Percentiles rank a stretch among this genome's conserved stretches.
These are phyloP conservation scores for Barbarea vulgaris DNA, from an alignment of 345 rosid genomes.

Conservation along the genomic window DNA sequence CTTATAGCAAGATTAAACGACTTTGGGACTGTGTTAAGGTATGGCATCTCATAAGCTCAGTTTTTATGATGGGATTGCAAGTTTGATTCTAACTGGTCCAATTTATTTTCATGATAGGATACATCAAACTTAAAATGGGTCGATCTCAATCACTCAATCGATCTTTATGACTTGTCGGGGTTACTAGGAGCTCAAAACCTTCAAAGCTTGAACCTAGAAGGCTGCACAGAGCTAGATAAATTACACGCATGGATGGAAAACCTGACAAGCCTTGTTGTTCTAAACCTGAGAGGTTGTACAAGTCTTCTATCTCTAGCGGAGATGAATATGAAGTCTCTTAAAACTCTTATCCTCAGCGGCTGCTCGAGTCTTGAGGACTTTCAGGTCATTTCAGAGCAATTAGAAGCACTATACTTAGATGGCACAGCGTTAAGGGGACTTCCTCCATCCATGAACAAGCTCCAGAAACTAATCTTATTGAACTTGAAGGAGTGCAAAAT, in stretches of 20 bases:
- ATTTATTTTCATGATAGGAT: too few relatives aligned
- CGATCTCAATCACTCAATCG: too few relatives aligned
- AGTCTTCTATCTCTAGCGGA: background rate
- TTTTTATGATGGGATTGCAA: too few relatives aligned
- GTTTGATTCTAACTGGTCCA: too few relatives aligned
- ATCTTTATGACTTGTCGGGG: background rate
- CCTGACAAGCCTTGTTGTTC: conserved; percentile 5
- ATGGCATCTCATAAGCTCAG: background rate
- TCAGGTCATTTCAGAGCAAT: background rate
- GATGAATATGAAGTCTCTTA: background rate
- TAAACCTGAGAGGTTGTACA: conserved; percentile 26
- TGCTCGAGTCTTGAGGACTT: conserved; percentile 27
- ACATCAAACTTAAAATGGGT: too few relatives aligned
- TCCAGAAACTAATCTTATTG: background rate
- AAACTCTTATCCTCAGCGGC: conserved; percentile 17
- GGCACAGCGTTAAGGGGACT: conserved; percentile 23
- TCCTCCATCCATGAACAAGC: background rate
- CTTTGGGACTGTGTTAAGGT: conserved; percentile 32
- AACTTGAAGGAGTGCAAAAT: conserved; percentile 19
- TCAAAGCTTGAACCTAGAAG: conserved; percentile 13
- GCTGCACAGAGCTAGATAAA: conserved; percentile 21
- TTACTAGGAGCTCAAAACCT: background rate
- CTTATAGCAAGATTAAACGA: conserved; percentile 5
- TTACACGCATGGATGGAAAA: background rate
- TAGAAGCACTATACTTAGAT: conserved; percentile 8